A percentile compares a stretch with the other conserved stretches of the same genome.
phyloP scores from a whole-genome alignment of 2,329 filamentous ascomycete species.

The Alternaria sp. region DNA sequence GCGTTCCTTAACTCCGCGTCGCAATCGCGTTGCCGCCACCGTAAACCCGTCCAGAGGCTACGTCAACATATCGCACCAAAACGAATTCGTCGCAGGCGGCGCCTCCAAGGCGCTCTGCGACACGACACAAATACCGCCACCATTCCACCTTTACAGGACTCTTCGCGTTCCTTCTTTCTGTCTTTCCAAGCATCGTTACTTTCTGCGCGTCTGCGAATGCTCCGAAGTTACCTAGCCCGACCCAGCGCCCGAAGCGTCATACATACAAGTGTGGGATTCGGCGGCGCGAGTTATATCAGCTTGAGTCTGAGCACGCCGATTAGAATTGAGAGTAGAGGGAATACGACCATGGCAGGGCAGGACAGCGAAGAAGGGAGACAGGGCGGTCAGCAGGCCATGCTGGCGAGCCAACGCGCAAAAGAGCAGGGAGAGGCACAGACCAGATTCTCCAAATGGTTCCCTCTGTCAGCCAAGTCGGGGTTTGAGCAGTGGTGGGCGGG shows the following conservation, averaged over 20 bases:
- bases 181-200: neutral
- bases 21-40: slow-evolving; percentile 20
- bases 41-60: slow-evolving; percentile 28
- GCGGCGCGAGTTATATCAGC: slow-evolving; percentile 44
- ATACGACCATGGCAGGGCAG: slow-evolving; percentile 43
- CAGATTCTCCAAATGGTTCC: slow-evolving; percentile 67
- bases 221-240: slow-evolving; percentile 41
- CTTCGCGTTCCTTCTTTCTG: neutral
- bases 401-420: slow-evolving; percentile 59
- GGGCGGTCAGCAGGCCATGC: slow-evolving; percentile 56
- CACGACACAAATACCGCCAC: slow-evolving; percentile 30
- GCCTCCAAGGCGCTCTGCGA: slow-evolving; percentile 29
- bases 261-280: slow-evolving; percentile 42
- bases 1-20: slow-evolving; percentile 23
- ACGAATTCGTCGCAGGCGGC: slow-evolving; percentile 27
- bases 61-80: slow-evolving; percentile 32
- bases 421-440: slow-evolving; percentile 49
- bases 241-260: slow-evolving; percentile 34
- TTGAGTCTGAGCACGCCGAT: slow-evolving; percentile 44
- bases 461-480: slow-evolving; percentile 89
- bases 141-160: slow-evolving; percentile 9
- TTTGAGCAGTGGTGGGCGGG: slow-evolving; percentile 79
- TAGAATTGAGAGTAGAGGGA: slow-evolving; percentile 34
- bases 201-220: slow-evolving; percentile 46
- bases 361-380: slow-evolving; percentile 31